Conservation (phyloP, 1,139 yeast species). For the Tardiomyces depauwii region DNA sequence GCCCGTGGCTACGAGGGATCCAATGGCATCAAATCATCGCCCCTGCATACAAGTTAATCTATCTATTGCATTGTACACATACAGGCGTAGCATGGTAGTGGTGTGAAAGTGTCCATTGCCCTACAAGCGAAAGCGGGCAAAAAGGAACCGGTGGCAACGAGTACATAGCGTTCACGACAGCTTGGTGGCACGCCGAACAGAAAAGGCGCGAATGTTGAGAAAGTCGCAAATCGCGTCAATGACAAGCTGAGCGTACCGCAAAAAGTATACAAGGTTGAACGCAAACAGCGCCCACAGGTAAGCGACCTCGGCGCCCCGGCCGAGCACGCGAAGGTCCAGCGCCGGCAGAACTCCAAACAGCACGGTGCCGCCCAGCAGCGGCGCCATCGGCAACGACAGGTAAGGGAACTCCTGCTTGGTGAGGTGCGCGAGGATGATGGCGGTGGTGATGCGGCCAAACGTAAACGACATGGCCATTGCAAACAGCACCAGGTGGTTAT, state of each 20-base stretch:
- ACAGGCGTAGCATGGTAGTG: too few species aligned
- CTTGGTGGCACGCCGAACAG: constrained; percentile 13
- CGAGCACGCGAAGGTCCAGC: constrained; percentile 14
- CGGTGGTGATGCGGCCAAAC: constrained; percentile 53
- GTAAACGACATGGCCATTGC: constrained; percentile 53
- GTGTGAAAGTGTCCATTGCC: too few species aligned
- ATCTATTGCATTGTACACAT: too few species aligned
- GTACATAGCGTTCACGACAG: too few species aligned
- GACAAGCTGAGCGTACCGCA: constrained; percentile 25
- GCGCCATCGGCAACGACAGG: constrained; percentile 27
- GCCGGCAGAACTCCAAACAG: constrained; percentile 25
- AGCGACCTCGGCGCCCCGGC: constrained; percentile 18
- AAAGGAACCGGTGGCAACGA: too few species aligned
- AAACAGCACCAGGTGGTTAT: constrained; percentile 44
- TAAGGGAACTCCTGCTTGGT: constrained; percentile 57
- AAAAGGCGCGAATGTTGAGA: constrained; percentile 29
- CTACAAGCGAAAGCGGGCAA: too few species aligned
- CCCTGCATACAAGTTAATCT: too few species aligned
- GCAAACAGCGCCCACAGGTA: constrained; percentile 24
- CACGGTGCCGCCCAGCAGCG: constrained; percentile 26
- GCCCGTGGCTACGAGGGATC: too few species aligned
- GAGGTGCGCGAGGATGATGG: constrained; percentile 54
- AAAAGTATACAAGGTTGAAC: constrained; percentile 22
- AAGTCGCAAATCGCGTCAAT: constrained; percentile 26
- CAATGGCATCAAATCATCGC: too few species aligned